These are phyloP conservation scores for Penicillium concentricum DNA, from an alignment of 2,329 filamentous ascomycete genomes.

Conservation along the genomic window DNA sequence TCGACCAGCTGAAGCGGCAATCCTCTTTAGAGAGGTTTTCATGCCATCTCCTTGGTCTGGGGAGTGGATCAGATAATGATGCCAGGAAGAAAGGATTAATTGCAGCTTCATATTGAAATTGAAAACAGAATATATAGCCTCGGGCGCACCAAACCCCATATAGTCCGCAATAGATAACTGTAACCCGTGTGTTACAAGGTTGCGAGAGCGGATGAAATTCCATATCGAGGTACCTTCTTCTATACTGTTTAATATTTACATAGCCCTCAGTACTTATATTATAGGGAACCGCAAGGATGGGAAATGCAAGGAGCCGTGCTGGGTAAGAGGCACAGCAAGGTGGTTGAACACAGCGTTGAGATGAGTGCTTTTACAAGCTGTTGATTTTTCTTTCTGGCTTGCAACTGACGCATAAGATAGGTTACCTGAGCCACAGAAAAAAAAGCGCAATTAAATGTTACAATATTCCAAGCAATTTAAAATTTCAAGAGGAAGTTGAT, in stretches of 20 bases:
- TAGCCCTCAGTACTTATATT: neutral
- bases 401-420: slow-evolving; percentile 19
- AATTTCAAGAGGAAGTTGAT: slow-evolving; percentile 11
- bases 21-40: neutral
- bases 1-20: neutral
- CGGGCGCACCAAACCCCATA: neutral
- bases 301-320: slow-evolving; percentile 28
- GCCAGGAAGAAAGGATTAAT: slow-evolving; percentile 5
- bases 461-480: neutral
- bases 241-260: neutral
- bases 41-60: slow-evolving; percentile 2
- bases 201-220: neutral
- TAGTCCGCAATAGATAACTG: neutral
- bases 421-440: slow-evolving; percentile 13
- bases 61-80: slow-evolving; percentile 4
- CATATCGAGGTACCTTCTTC: neutral
- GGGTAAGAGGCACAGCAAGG: slow-evolving; percentile 12
- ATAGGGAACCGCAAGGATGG: slow-evolving; percentile 24
- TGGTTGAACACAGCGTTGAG: slow-evolving; percentile 4
- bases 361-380: neutral
- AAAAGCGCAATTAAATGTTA: neutral
- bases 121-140: neutral
- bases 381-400: neutral
- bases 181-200: neutral
- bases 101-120: slow-evolving; percentile 1